Conservation (phyloP, 176 grass and related monocot genomes). For the Carex littledalei region DNA sequence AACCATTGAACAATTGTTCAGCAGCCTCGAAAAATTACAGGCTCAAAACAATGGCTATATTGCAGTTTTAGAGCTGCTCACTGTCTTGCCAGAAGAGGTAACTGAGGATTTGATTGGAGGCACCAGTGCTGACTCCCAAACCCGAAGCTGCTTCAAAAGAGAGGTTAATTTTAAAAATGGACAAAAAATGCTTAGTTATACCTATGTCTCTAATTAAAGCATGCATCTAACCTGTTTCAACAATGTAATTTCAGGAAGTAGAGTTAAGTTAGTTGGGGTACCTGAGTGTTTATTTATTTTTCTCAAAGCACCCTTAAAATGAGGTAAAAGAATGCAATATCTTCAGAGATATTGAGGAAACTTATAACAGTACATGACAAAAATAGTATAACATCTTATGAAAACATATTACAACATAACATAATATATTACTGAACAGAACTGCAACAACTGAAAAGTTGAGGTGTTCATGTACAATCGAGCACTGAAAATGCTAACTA, state of each 20-base stretch:
- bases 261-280: not conserved
- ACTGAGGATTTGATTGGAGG: constrained; percentile 62
- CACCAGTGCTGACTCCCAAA: constrained; percentile 35
- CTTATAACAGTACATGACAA: not conserved
- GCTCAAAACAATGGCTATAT: constrained; percentile 37
- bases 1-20: constrained; percentile 67
- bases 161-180: constrained; percentile 33
- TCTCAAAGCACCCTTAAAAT: not conserved
- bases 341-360: not conserved
- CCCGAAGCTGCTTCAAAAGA: constrained; percentile 59
- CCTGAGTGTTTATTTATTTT: not conserved
- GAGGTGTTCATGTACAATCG: not conserved
- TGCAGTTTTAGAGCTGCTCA: constrained; percentile 75
- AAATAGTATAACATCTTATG: not conserved
- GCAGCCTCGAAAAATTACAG: constrained; percentile 46
- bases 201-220: not conserved
- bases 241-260: not conserved
- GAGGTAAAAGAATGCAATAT: not conserved
- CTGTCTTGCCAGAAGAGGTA: constrained; percentile 82
- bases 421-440: not conserved
- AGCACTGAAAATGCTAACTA: not conserved
- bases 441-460: not conserved
- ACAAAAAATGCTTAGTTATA: not conserved
- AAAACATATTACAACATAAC: not conserved
- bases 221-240: not conserved